Evolutionary conservation across 352 stramenopile genomes (phyloP).

Genomic region (Globisporangium mamillatum): DNA sequence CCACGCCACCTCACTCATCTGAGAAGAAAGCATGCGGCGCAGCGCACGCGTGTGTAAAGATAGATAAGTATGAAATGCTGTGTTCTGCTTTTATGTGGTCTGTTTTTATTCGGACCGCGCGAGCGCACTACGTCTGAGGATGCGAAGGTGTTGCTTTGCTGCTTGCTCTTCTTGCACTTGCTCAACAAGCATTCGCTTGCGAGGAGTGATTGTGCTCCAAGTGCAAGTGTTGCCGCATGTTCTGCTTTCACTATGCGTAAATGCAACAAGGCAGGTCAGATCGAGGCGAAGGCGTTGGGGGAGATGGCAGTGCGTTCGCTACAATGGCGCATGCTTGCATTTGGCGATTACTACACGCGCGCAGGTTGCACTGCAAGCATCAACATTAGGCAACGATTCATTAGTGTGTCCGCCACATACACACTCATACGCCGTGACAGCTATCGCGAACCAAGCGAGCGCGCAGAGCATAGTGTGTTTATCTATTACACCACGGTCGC

Average conservation of each 20-base stretch:
- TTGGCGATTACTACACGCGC: neutral
- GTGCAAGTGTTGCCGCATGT: neutral
- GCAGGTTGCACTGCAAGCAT: neutral
- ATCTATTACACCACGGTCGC: neutral
- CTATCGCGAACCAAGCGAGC: neutral
- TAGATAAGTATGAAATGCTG: neutral
- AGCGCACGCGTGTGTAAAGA: neutral
- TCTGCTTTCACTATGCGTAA: neutral
- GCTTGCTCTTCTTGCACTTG: neutral
- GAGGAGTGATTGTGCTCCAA: neutral
- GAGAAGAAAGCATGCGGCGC: neutral
- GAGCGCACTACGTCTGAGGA: neutral
- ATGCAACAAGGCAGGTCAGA: neutral
- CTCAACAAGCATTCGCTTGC: neutral
- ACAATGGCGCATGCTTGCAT: neutral
- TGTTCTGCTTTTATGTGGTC: neutral
- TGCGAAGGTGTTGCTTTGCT: neutral
- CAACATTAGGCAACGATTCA: neutral
- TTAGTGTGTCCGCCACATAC: neutral
- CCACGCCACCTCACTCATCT: neutral
- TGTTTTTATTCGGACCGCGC: neutral
- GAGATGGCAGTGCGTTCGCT: too few species aligned
- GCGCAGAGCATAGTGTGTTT: neutral
- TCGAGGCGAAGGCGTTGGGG: neutral
- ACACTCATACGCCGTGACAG: neutral